Evolutionary conservation across 495 filamentous ascomycete species (phyloP).

Genomic region (Penicillium angulare): DNA sequence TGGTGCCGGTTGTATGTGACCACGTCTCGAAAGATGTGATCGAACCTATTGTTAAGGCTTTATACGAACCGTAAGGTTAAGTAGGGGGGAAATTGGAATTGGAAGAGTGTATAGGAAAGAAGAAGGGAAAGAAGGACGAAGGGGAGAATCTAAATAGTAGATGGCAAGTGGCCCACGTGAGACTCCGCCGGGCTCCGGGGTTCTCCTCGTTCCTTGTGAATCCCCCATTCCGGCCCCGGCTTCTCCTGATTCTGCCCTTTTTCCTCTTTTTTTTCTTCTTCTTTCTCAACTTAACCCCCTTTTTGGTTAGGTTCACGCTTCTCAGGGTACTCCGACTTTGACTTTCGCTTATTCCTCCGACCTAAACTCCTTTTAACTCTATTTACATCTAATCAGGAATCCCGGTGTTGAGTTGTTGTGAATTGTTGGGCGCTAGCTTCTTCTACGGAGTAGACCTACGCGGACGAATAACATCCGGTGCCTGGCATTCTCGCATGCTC

Average conservation of each 20-base stretch:
- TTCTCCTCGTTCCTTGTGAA: no score
- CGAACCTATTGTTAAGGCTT: slow-evolving; percentile 37
- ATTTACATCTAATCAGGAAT: no score
- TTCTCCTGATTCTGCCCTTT: not conserved
- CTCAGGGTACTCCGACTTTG: not conserved
- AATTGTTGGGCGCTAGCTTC: slow-evolving; percentile 49
- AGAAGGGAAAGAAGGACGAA: slow-evolving; percentile 1
- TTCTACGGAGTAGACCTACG: slow-evolving; percentile 9
- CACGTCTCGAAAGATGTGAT: slow-evolving; percentile 45
- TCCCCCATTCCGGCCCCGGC: not conserved
- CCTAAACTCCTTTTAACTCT: not conserved
- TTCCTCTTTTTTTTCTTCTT: not conserved
- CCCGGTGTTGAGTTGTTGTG: slow-evolving; percentile 17
- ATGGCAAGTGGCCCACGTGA: slow-evolving; percentile 9
- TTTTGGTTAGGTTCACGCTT: not conserved
- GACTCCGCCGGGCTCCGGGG: slow-evolving; percentile 15
- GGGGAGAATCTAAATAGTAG: slow-evolving; percentile 11
- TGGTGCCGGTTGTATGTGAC: slow-evolving; percentile 48
- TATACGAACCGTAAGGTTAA: slow-evolving; percentile 30
- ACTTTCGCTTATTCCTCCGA: not conserved
- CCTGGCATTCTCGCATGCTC: not conserved
- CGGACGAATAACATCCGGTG: not conserved
- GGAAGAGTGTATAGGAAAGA: slow-evolving; percentile 10
- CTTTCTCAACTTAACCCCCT: not conserved
- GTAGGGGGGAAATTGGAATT: slow-evolving; percentile 5